Conservation (phyloP, 225 moss, liverwort and hornwort genomes). For the Takakia lepidozioides region DNA sequence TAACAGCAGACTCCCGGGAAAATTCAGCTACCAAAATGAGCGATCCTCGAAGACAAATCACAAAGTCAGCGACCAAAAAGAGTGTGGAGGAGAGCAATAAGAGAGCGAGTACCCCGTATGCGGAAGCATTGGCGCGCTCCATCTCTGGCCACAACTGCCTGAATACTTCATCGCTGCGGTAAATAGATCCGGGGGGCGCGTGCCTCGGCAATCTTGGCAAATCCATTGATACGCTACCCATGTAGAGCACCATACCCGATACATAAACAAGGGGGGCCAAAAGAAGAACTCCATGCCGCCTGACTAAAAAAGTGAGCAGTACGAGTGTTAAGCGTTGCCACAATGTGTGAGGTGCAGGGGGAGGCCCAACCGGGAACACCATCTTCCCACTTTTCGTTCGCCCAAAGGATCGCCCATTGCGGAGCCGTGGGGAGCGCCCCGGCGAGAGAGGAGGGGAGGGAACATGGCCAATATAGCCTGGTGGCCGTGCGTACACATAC, state of each 20-base stretch:
- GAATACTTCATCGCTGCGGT: slow-evolving; percentile 78
- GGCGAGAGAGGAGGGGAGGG: slow-evolving; percentile 29
- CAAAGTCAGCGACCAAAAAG: no score
- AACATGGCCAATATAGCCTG: slow-evolving; percentile 17
- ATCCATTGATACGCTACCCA: slow-evolving; percentile 31
- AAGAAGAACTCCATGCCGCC: slow-evolving; percentile 30
- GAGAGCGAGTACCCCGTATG: slow-evolving; percentile 39
- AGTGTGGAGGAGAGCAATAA: no score
- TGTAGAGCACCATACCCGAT: slow-evolving; percentile 32
- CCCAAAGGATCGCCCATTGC: slow-evolving; percentile 22
- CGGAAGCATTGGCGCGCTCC: slow-evolving; percentile 40
- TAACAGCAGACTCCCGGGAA: no score
- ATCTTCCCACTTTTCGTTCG: slow-evolving; percentile 14
- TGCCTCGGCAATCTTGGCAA: slow-evolving; percentile 23
- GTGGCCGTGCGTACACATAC: slow-evolving; percentile 74
- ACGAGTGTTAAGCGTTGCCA: slow-evolving; percentile 21
- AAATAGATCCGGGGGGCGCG: slow-evolving; percentile 46
- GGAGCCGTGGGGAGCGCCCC: slow-evolving; percentile 33
- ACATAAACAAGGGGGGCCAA: slow-evolving; percentile 44
- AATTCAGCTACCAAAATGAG: no score
- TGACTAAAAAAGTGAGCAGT: slow-evolving; percentile 25
- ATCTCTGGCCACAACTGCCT: slow-evolving; percentile 80
- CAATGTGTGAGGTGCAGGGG: slow-evolving; percentile 11
- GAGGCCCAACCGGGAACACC: slow-evolving; percentile 18
- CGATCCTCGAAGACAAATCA: no score